A percentile compares a stretch with the other conserved stretches of the same genome.
phyloP scores from a whole-genome alignment of 78 protist species.

The Planoprotostelium fungivorum region DNA sequence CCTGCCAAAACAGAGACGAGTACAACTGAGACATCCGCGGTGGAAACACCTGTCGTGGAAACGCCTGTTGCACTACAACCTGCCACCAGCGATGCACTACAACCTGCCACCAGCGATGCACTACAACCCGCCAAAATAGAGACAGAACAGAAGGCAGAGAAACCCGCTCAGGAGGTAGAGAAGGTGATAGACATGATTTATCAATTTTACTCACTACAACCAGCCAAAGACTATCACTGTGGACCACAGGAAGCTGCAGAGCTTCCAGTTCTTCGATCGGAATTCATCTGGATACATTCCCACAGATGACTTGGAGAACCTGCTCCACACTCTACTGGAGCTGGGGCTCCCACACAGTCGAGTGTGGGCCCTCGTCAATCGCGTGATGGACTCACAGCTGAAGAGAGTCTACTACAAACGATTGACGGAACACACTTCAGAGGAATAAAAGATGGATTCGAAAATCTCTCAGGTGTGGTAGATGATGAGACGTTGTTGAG shows the following conservation, averaged over 20 bases:
- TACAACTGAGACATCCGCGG: too few relatives aligned
- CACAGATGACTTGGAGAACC: not conserved
- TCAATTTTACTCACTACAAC: not conserved
- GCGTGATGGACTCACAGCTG: not conserved
- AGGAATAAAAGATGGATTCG: too few relatives aligned
- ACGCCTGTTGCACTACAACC: too few relatives aligned
- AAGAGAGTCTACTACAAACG: not conserved
- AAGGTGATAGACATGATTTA: not conserved
- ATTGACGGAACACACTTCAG: not conserved
- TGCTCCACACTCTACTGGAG: not conserved
- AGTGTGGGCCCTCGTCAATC: not conserved
- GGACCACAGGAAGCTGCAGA: not conserved
- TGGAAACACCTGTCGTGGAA: too few relatives aligned
- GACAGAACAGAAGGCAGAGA: not conserved
- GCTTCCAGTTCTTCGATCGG: not conserved
- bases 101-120: not conserved
- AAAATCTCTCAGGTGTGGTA: too few relatives aligned
- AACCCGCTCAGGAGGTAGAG: not conserved
- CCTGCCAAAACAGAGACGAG: not conserved
- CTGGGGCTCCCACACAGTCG: not conserved
- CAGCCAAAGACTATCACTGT: not conserved
- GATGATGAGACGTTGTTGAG: too few relatives aligned
- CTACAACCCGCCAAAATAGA: not conserved
- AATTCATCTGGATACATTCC: not conserved
- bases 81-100: too few relatives aligned